Percentiles rank a stretch among this genome's conserved stretches.
Evolutionary conservation across 2,329 filamentous ascomycete genomes (phyloP).

Genomic region (Chaetomiaceae sp.): DNA sequence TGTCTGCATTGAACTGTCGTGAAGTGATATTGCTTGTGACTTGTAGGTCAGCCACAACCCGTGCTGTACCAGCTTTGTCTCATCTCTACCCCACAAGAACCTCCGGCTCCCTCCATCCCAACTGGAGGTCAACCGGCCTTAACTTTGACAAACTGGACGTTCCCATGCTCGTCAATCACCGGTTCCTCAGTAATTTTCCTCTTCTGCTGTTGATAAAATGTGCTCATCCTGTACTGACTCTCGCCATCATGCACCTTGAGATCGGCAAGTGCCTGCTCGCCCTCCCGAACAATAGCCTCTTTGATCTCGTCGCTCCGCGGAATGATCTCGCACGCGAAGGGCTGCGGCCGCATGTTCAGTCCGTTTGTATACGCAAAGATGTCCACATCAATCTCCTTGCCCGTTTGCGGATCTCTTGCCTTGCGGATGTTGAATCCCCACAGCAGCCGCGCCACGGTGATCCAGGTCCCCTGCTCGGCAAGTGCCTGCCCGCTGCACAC

Average conservation of each 20-base stretch:
- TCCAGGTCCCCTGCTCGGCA: conserved; percentile 56
- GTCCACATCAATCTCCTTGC: conserved; percentile 47
- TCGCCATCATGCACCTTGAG: conserved; percentile 50
- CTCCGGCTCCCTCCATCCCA: no score
- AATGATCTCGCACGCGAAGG: conserved; percentile 50
- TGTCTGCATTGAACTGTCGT: no score
- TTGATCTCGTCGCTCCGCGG: conserved; percentile 45
- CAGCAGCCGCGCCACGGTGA: conserved; percentile 51
- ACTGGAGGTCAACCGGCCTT: conserved; percentile 1
- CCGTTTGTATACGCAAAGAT: conserved; percentile 52
- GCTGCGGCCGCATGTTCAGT: conserved; percentile 53
- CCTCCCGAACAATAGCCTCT: conserved; percentile 48
- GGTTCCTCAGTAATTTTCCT: conserved; percentile 25
- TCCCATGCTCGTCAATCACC: conserved; percentile 27
- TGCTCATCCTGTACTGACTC: conserved; percentile 53
- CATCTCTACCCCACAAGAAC: no score
- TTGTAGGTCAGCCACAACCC: no score
- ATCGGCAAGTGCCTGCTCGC: conserved; percentile 46
- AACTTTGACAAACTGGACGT: conserved; percentile 26
- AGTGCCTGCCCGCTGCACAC: conserved; percentile 51
- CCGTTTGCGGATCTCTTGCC: conserved; percentile 33
- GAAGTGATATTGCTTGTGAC: no score
- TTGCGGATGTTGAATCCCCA: conserved; percentile 52
- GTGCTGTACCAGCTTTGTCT: no score
- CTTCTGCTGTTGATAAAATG: conserved; percentile 40